Evolutionary conservation across 2,329 filamentous ascomycete genomes (phyloP).

Genomic region (Teratosphaeria epicoccoides): DNA sequence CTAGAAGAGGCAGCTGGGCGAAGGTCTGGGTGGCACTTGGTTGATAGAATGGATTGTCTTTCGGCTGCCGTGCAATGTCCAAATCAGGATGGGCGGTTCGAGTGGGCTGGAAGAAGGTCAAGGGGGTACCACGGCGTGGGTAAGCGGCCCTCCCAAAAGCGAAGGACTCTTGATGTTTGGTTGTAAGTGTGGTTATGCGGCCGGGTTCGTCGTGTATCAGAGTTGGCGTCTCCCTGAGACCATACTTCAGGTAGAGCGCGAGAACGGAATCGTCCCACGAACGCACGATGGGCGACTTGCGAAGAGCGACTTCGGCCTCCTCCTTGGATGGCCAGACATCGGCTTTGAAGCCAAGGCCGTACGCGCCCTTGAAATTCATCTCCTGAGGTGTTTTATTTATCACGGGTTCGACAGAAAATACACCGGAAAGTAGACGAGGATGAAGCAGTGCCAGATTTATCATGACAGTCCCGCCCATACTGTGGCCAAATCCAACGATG

Average conservation of each 20-base stretch:
- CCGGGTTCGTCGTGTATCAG: conserved; percentile 36
- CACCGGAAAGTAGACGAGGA: conserved; percentile 60
- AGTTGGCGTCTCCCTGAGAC: conserved; percentile 59
- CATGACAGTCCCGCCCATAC: conserved; percentile 50
- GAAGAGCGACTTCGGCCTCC: conserved; percentile 39
- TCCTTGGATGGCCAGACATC: conserved; percentile 68
- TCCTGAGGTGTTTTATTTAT: conserved; percentile 37
- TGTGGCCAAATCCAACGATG: conserved; percentile 78
- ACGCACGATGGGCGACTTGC: conserved; percentile 34
- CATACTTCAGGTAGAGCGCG: conserved; percentile 56
- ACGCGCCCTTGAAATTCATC: background rate
- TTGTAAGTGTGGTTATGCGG: conserved; percentile 59
- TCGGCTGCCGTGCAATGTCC: conserved; percentile 1
- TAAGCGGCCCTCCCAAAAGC: conserved; percentile 40
- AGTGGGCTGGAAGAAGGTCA: background rate
- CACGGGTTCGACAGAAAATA: conserved; percentile 74
- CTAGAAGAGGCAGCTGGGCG: conserved; percentile 44
- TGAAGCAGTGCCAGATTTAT: conserved; percentile 61
- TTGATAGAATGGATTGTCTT: conserved; percentile 49
- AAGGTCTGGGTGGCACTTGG: conserved; percentile 50
- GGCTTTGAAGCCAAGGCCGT: conserved; percentile 47
- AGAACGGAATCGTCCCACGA: conserved; percentile 73
- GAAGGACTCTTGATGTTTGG: conserved; percentile 74
- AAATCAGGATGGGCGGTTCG: background rate
- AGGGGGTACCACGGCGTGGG: background rate